Percentiles rank a stretch among this genome's conserved stretches.
phyloP scores from a whole-genome alignment of 495 filamentous ascomycete species.

The Talaromyces borbonicus region DNA sequence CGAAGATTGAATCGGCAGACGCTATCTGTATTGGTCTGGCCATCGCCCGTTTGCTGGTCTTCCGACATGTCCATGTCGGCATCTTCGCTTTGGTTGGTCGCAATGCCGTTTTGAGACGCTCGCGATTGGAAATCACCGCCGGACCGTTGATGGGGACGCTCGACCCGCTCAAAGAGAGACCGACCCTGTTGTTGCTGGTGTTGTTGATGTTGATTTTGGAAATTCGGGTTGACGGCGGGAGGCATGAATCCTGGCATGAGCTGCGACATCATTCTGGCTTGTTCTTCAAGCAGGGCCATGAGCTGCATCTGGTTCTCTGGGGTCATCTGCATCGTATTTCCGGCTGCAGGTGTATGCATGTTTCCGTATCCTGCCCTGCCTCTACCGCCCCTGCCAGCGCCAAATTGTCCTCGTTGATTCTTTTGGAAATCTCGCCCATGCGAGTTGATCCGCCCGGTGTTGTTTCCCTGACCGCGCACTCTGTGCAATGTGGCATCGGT shows the following conservation, averaged over 20 bases:
- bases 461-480: constrained; percentile 59
- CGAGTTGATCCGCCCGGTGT: constrained; percentile 66
- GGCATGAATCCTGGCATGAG: constrained; percentile 41
- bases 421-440: constrained; percentile 64
- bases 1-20: constrained; percentile 76
- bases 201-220: constrained; percentile 38
- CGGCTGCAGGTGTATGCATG: constrained; percentile 25
- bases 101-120: constrained; percentile 15
- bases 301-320: constrained; percentile 69
- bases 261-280: constrained; percentile 75
- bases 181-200: constrained; percentile 44
- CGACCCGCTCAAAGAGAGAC: constrained; percentile 72
- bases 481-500: constrained; percentile 70
- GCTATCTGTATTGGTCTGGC: constrained; percentile 42
- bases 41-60: constrained; percentile 22
- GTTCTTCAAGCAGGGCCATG: constrained; percentile 78
- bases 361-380: constrained; percentile 29
- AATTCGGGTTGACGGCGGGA: constrained; percentile 45
- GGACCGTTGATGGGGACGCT: constrained; percentile 34
- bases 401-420: constrained; percentile 49
- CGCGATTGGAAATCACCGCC: constrained; percentile 28
- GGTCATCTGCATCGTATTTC: constrained; percentile 44
- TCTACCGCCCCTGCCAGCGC: constrained; percentile 35
- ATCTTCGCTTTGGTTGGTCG: constrained; percentile 13
- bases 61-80: constrained; percentile 32